Evolutionary conservation across 331 rosid species (phyloP), one percentile per base, ranked within the genome.

Genomic region (Rosa hybrid): DNA sequence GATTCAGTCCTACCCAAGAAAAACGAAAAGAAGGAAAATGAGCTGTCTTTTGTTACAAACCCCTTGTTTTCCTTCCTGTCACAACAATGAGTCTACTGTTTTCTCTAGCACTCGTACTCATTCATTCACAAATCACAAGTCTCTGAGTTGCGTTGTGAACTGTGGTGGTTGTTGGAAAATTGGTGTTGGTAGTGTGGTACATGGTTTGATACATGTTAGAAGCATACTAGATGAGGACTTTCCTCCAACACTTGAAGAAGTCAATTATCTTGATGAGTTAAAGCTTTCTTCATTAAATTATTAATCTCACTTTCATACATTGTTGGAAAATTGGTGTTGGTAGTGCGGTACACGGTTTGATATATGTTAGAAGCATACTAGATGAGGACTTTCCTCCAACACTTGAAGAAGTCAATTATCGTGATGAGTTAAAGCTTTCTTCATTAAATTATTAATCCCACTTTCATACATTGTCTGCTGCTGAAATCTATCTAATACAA

Each of bases 321-420:
- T 30, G 34, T 44, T 30, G 34, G 49, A 56, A 65, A 67, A 21
- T 23, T 75, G 41, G 69, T 42, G 48, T 59, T 42, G 30, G 16
- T 21, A 5, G 42, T 75, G 78, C 42, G 77, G 18, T 56, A 56
- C 69, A 41, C 42, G 78, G 14, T 59, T 13, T 38, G 30, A 69
- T 14, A 75, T 44, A 20, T 59, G 20, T 56, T 53, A 34, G 57
- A 75, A 14, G 78, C 48, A 74, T 74, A 7, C 62, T 38, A 74
- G 8, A 23, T 74, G 23, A 1, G 45, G 18, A 30, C 64, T 72
- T 30, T 51, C 30, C 64, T 50, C 48, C 48, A 18, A 49, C 13
- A 50, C 46, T 34, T 18, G 59, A 20, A 42, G 23, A 45, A 60
- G 57, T 74, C 46, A 17, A 21, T 21, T 60, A 23, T 21, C 38